Conservation (phyloP, 139 green algal genomes). For the Chlorella sp. region DNA sequence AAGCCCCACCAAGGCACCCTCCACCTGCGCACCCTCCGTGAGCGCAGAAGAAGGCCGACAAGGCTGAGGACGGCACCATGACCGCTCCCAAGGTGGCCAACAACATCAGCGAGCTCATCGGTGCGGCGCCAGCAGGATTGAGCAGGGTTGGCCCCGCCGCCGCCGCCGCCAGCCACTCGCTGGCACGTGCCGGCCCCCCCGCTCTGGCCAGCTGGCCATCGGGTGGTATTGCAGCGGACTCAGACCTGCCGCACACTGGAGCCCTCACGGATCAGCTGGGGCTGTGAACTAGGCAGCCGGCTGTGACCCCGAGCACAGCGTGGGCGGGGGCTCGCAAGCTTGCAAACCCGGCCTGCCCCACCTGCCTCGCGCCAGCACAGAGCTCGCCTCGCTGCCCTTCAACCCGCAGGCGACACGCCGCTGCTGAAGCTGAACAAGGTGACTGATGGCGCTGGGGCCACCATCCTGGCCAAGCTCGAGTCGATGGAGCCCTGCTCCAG, state of each 20-base stretch:
- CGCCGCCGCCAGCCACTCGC: background rate
- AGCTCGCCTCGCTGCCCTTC: no score
- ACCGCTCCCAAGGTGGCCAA: slow-evolving; percentile 63
- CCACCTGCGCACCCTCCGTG: background rate
- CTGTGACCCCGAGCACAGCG: background rate
- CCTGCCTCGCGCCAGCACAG: no score
- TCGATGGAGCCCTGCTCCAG: slow-evolving; percentile 42
- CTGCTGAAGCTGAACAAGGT: slow-evolving; percentile 94
- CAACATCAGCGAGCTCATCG: slow-evolving; percentile 87
- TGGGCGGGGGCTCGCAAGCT: no score
- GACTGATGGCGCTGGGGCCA: slow-evolving; percentile 49
- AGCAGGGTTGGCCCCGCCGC: no score
- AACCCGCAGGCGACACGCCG: slow-evolving; percentile 85
- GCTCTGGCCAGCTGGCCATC: no score
- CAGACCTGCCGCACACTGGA: no score
- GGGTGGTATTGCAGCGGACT: no score
- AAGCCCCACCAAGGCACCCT: no score
- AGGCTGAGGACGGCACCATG: background rate
- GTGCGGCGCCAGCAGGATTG: slow-evolving; percentile 32
- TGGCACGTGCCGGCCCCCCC: background rate
- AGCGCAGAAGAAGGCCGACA: slow-evolving; percentile 13
- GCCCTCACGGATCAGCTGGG: no score
- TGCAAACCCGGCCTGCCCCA: no score
- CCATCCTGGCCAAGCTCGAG: slow-evolving; percentile 50
- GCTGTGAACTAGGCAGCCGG: no score